Evolutionary conservation across 352 stramenopile species (phyloP).

Genomic region (Globisporangium rhizosaccharum): DNA sequence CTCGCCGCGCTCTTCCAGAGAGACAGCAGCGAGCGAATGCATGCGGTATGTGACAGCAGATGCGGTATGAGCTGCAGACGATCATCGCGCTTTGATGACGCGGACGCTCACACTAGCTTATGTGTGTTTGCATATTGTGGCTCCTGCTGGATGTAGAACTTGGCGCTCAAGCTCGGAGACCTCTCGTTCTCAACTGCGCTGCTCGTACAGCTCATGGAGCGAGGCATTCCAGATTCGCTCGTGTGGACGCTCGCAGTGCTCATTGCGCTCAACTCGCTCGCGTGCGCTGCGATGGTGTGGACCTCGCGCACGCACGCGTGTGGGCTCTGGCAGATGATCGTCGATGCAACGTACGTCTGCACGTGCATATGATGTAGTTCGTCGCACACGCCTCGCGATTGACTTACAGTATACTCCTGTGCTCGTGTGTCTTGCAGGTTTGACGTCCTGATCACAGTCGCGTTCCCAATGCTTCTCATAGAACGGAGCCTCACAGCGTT

Average conservation of each 20-base stretch:
- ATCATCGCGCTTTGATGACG: too few species aligned
- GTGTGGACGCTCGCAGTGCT: constrained; percentile 17
- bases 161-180: constrained; percentile 6
- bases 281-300: constrained; percentile 13
- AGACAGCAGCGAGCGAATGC: not conserved
- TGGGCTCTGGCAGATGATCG: constrained; percentile 10
- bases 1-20: not conserved
- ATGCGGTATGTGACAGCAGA: not conserved
- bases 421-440: constrained; percentile 13
- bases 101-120: not conserved
- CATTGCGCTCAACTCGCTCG: constrained; percentile 20
- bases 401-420: too few species aligned
- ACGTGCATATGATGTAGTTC: not conserved
- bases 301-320: constrained; percentile 7
- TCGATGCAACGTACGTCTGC: constrained; percentile 28
- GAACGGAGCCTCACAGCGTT: constrained; percentile 22
- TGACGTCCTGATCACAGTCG: constrained; percentile 26
- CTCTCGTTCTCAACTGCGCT: constrained; percentile 4
- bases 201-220: constrained; percentile 18
- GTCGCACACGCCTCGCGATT: too few species aligned
- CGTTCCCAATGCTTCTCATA: constrained; percentile 24
- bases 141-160: constrained; percentile 2
- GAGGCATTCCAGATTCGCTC: constrained; percentile 15
- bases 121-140: not conserved
- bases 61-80: not conserved